A percentile compares a stretch with the other conserved stretches of the same genome.
These are phyloP conservation scores for Stylosanthes scabra DNA, from an alignment of 331 rosid species.

Conservation along the genomic window DNA sequence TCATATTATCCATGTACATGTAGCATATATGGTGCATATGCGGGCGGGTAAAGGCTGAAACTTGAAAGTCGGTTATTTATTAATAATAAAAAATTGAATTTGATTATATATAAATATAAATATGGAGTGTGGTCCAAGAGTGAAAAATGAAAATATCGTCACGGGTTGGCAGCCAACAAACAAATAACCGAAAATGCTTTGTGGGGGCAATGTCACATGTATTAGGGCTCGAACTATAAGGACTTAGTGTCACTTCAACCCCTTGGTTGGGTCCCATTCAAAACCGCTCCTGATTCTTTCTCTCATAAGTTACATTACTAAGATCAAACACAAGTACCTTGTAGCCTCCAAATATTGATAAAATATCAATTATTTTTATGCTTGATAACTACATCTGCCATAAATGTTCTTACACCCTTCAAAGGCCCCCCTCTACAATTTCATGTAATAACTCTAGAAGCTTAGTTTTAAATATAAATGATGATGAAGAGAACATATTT, in stretches of 20 bases:
- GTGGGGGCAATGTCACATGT: constrained; percentile 38
- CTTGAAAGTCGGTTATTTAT: too few species aligned
- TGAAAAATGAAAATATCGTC: neutral
- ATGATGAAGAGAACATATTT: neutral
- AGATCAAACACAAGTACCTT: neutral
- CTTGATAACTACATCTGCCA: neutral
- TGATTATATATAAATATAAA: too few species aligned
- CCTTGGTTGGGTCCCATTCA: constrained; percentile 9
- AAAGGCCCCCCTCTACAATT: too few species aligned
- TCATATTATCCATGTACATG: too few species aligned
- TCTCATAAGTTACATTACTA: neutral
- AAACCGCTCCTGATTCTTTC: neutral
- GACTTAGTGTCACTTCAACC: constrained; percentile 17
- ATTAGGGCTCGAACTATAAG: neutral
- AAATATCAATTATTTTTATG: neutral
- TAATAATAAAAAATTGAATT: too few species aligned
- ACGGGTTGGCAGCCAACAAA: constrained; percentile 27
- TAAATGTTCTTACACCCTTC: neutral
- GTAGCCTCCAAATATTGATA: neutral
- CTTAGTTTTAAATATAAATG: too few species aligned
- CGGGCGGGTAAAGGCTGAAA: too few species aligned
- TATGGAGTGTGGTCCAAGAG: constrained; percentile 25
- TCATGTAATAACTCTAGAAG: too few species aligned
- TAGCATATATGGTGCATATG: too few species aligned
- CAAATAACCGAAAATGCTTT: constrained; percentile 20